Percentiles rank a stretch among this genome's conserved stretches.
Evolutionary conservation across 1,284 basidiomycete species (phyloP).

Genomic region (Cryptococcus depauperatus): DNA sequence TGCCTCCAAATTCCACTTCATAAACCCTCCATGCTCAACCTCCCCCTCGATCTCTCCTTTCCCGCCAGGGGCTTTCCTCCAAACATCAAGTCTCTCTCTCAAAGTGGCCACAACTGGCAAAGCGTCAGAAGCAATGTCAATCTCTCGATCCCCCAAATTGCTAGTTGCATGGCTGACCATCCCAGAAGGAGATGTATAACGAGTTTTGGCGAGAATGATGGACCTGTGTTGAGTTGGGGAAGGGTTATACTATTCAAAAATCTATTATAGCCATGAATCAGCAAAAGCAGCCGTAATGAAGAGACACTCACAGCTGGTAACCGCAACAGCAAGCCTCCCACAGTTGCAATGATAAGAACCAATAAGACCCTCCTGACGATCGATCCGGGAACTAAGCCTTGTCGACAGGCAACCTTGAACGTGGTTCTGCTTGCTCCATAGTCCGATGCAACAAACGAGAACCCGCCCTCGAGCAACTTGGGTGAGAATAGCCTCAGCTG

Average conservation of each 20-base stretch:
- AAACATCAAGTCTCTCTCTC: constrained; percentile 42
- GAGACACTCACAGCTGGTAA: neutral
- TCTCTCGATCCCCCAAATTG: constrained; percentile 9
- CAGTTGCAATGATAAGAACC: neutral
- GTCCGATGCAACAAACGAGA: neutral
- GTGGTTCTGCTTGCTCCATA: constrained; percentile 1
- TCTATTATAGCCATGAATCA: neutral
- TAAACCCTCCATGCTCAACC: constrained; percentile 41
- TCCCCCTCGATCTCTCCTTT: constrained; percentile 35
- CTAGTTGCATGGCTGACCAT: too few species aligned
- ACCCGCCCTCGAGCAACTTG: constrained; percentile 5
- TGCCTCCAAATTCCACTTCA: constrained; percentile 41
- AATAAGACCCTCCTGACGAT: constrained; percentile 3
- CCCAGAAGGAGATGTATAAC: neutral
- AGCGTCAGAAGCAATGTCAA: constrained; percentile 41
- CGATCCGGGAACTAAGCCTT: neutral
- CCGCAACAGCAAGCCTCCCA: neutral
- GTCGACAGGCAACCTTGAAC: constrained; percentile 1
- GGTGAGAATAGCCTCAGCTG: constrained; percentile 7
- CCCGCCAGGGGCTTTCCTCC: constrained; percentile 45
- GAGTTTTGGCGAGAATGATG: neutral
- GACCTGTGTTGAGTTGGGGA: neutral
- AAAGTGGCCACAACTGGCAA: constrained; percentile 42
- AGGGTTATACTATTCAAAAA: neutral
- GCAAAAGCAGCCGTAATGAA: neutral